Evolutionary conservation across 1,139 yeast species (phyloP), one percentile per base, ranked within the genome.

Genomic region (Protomyces pachydermus): DNA sequence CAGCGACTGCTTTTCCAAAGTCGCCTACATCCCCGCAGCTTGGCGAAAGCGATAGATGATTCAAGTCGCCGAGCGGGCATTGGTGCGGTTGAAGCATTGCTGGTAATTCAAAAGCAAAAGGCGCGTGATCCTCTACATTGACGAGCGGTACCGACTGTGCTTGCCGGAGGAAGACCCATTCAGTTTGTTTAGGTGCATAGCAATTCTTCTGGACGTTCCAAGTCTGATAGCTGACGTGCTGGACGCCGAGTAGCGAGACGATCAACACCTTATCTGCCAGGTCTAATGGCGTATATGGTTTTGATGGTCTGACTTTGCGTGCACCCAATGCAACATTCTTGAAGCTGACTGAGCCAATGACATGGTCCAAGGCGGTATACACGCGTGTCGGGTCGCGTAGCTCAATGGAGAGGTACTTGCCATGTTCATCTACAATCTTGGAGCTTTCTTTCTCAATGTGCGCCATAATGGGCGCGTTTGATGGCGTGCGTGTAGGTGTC

Each of bases 41-140:
- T 14, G 62, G 62, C n/a, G 62, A 56, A 16, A 58, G 62, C n/a
- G 32, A 37, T 6, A 58, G 52, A 28, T 58, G 62, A 0, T 16
- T 18, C 9, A 14, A 34, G 34, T 58, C 52, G 0, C 56, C 56
- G 39, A 58, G 37, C 10, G 62, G 62, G 32, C 62, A 58, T 58
- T 58, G 62, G 5, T 50, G 39, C 3, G 62, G 62, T 55, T 58
- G 62, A 48, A 58, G 14, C 20, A 39, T 39, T 9, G 48, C 52
- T 14, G 62, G 62, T 14, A 58, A 25, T 45, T 52, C 51, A 50
- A 58, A 34, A 20, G 56, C 52, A 50, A 58, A 58, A 4, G 45
- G 35, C 14, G 62, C 34, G 14, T 39, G 42, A 3, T 28, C 35
- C 9, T 20, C 32, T 1, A 39, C 39, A 14, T 4, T 16, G 14